Conservation (phyloP, 345 rosid genomes). For the Citrus cavaleriei region DNA sequence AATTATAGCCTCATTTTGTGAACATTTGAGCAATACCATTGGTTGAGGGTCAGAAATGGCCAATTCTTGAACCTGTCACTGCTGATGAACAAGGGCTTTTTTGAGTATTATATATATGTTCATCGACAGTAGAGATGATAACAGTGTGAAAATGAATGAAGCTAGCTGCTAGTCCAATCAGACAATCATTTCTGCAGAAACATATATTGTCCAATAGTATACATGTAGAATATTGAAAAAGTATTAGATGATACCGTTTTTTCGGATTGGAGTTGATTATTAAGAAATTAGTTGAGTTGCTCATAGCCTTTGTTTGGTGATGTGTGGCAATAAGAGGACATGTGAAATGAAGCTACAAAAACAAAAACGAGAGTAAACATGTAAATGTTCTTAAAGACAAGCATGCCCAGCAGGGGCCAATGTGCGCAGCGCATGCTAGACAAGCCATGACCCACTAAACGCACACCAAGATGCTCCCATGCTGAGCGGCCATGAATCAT, state of each 20-base stretch:
- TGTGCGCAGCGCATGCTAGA: conserved; percentile 42
- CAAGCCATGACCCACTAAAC: conserved; percentile 35
- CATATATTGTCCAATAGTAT: not conserved
- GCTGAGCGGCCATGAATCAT: conserved; percentile 7
- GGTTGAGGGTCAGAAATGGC: not conserved
- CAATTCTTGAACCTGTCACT: not conserved
- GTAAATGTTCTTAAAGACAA: conserved; percentile 20
- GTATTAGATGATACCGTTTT: not conserved
- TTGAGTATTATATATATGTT: too few relatives aligned
- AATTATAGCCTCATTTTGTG: not conserved
- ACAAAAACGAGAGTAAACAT: not conserved
- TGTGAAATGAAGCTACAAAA: conserved; percentile 6
- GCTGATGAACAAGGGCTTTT: too few relatives aligned
- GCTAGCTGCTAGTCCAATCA: not conserved
- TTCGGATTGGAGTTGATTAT: not conserved
- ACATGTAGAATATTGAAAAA: not conserved
- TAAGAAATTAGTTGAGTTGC: not conserved
- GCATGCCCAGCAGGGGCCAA: conserved; percentile 38
- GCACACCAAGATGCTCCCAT: conserved; percentile 26
- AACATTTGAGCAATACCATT: not conserved
- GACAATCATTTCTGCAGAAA: not conserved
- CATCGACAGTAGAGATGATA: too few relatives aligned
- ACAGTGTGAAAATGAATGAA: not conserved
- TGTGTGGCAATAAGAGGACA: conserved; percentile 21
- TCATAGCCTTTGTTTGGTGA: not conserved